Conservation (phyloP, 805 yeast species). For the Ogataea kodamae region DNA sequence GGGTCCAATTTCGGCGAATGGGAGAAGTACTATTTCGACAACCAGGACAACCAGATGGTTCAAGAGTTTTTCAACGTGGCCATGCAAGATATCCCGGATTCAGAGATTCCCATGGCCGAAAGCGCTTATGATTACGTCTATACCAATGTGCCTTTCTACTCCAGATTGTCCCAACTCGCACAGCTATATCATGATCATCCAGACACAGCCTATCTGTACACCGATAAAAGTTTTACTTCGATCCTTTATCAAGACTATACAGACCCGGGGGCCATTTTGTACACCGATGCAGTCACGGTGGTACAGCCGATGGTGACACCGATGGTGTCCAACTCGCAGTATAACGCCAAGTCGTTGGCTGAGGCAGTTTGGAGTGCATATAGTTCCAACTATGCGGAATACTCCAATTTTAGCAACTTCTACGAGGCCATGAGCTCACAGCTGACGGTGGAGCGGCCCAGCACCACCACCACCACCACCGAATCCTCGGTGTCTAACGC, state of each 20-base stretch:
- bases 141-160: slow-evolving; percentile 15
- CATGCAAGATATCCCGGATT: slow-evolving; percentile 1
- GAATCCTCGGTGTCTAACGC: background rate
- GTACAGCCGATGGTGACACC: slow-evolving; percentile 1
- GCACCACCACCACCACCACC: slow-evolving; percentile 1
- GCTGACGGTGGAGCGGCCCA: slow-evolving; percentile 4
- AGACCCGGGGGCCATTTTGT: slow-evolving; percentile 4
- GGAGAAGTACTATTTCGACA: slow-evolving; percentile 9
- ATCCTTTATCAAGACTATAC: slow-evolving; percentile 12
- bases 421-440: slow-evolving; percentile 5
- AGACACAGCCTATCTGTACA: slow-evolving; percentile 8
- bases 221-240: slow-evolving; percentile 7
- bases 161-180: slow-evolving; percentile 14
- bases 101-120: slow-evolving; percentile 6
- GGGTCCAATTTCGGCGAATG: slow-evolving; percentile 13
- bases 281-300: slow-evolving; percentile 6
- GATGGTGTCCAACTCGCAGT: slow-evolving; percentile 1
- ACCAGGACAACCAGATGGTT: slow-evolving; percentile 7
- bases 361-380: slow-evolving; percentile 8
- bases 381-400: slow-evolving; percentile 6
- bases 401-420: slow-evolving; percentile 8
- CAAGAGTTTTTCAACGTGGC: slow-evolving; percentile 7
- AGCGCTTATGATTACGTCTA: slow-evolving; percentile 12
- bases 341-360: slow-evolving; percentile 4
- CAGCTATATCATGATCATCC: slow-evolving; percentile 15